Base-by-base conservation (phyloP, 805 yeast genomes). In the Candida chauliodis region DNA sequence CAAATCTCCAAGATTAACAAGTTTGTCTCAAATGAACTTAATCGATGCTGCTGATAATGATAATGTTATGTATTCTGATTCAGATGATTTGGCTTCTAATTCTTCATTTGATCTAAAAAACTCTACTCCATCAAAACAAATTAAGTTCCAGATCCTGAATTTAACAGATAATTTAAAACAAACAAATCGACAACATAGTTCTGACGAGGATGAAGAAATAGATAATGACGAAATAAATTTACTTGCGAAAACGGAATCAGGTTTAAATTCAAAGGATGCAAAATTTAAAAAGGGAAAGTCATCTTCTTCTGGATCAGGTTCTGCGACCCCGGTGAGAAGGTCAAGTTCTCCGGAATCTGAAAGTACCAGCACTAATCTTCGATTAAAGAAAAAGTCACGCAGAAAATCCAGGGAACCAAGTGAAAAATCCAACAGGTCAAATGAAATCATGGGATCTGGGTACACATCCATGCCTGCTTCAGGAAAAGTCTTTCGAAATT, bases 401-500 rank as follows among this genome's bases (percentile, higher is more conserved):
- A 49, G 63, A 35, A 58, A 50, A 39, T 50, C 58, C 2, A 40
- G 33, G 26, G 38, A 37, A 34, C 40, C 40, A 30, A 41, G 44
- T 31, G 44, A 41, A 29, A 23, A 30, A 23, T 42, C 45, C 1
- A 35, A 43, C 36, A 15, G 40, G 18, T 41, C 48, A 1, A 19
- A 33, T 17, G 38, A 40, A 17, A 9, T 28, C 26, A 19, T 46
- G 3, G 62, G 60, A 2, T 47, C 56, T 33, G 64, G 64, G 8
- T 59, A 59, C 37, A 54, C 61, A 4, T 55, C 52, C 45, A 51
- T 58, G 18, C 73, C 72, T 2, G 76, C 79, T 6, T 73, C 84
- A 0, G 84, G 89, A 1, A 81, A 83, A 66, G 79, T 88, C 11
- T 87, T 82, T 57, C 74, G 95, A 33, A 89, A 91, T 56, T 61